Evolutionary conservation across 2,329 filamentous ascomycete species (phyloP), one percentile per base, ranked within the genome.

Genomic region (Biscogniauxia sp.): DNA sequence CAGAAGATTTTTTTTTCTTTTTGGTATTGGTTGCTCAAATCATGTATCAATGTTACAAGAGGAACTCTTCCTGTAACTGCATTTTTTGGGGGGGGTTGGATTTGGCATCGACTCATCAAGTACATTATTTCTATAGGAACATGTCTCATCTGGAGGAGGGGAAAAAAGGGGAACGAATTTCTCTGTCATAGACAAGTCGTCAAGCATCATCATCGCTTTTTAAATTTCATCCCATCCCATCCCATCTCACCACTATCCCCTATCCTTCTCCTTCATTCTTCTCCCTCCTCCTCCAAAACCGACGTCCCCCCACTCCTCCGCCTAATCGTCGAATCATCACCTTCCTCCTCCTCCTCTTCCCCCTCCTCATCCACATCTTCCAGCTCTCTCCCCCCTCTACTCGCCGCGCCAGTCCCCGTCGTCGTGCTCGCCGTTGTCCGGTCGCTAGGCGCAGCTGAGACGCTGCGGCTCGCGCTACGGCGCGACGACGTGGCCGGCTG

Each of bases 381-480:
- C 6, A 67, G 54, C 20, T 37, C 1, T 60, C 61, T 0, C 28
- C 54, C 20, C 62, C 65, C 3, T 49, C 54, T 13, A 49, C 55
- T 32, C 7, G 28, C 63, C 2, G 55, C 61, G 1, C 59, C 61
- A n/a, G 15, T 20, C 8, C 57, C 62, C 0, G 53, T 41, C 7
- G 5, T 54, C 8, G 19, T 58, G 7, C 53, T 55, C 3, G 13
- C 54, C 8, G 19, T 58, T 7, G 55, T 55, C 51, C 32, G 59
- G 45, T 65, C 63, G 20, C 63, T 66, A 3, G 57, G 58, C 1
- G 64, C 64, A 1, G 59, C 56, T 9, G 60, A 62, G 7, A 61
- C 65, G 50, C 65, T 66, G 23, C 68, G 58, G 58, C 68, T 68
- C 3, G 19, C 59, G 55, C 66, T 68, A 37, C 66, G 58, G 49